A percentile compares a stretch with the other conserved stretches of the same genome.
Evolutionary conservation across 164 flowering plant species (phyloP).

Genomic region (Platanus orientalis): DNA sequence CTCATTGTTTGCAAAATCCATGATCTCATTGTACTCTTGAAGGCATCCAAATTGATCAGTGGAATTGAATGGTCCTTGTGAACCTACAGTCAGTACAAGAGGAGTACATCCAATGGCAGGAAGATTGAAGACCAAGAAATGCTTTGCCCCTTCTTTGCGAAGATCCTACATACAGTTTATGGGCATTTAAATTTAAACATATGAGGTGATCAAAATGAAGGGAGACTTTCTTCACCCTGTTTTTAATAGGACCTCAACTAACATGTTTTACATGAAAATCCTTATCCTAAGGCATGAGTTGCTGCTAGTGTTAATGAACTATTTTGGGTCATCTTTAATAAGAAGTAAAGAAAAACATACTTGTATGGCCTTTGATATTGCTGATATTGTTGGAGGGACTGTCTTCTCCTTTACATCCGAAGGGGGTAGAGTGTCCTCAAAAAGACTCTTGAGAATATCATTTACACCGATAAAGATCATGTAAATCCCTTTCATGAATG

Average conservation of each 20-base stretch:
- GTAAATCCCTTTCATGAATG: conserved; percentile 21
- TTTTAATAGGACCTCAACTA: too few species aligned
- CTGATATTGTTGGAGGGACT: conserved; percentile 16
- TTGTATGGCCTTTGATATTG: conserved; percentile 21
- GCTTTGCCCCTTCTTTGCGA: conserved; percentile 20
- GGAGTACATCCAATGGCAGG: conserved; percentile 24
- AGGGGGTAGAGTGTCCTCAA: conserved; percentile 6
- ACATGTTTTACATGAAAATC: too few species aligned
- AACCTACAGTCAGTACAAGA: conserved; percentile 3
- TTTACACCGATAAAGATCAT: conserved; percentile 21
- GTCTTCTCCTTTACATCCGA: conserved; percentile 14
- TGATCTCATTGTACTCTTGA: conserved; percentile 20
- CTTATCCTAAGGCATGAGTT: too few species aligned
- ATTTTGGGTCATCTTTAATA: too few species aligned
- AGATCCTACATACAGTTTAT: conserved; percentile 15
- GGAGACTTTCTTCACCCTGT: too few species aligned
- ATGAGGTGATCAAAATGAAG: too few species aligned
- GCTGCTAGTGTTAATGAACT: too few species aligned
- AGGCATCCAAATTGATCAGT: conserved; percentile 23
- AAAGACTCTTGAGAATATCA: conserved; percentile 10
- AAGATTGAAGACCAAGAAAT: conserved; percentile 21
- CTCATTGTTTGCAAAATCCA: conserved; percentile 13
- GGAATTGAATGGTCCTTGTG: conserved; percentile 20
- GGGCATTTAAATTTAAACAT: too few species aligned
- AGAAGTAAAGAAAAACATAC: conserved; percentile 6